phyloP scores from a whole-genome alignment of 1,284 basidiomycete genomes.

The Ustanciosporium gigantosporum region DNA sequence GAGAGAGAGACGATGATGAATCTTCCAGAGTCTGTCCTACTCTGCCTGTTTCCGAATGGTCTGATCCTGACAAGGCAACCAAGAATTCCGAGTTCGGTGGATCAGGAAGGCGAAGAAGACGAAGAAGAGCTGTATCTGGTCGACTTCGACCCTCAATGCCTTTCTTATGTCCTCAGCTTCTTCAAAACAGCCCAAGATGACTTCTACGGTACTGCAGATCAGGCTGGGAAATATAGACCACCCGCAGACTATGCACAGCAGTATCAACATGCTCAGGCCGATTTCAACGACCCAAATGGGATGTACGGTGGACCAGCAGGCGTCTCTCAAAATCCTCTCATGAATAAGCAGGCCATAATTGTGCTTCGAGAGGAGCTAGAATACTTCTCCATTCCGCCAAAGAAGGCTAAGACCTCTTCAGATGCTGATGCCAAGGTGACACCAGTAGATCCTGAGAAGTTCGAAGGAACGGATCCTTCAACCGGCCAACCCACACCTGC shows the following conservation, averaged over 20 bases:
- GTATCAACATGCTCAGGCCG: constrained; percentile 19
- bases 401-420: constrained; percentile 10
- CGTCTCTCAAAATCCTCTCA: constrained; percentile 68
- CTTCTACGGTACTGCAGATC: constrained; percentile 84
- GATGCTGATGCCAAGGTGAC: background rate
- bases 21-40: constrained; percentile 90
- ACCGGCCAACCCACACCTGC: constrained; percentile 76
- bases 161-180: constrained; percentile 88
- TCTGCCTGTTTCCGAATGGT: constrained; percentile 96
- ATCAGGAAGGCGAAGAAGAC: constrained; percentile 66
- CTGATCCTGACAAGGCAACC: constrained; percentile 87
- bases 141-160: constrained; percentile 96
- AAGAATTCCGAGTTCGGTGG: constrained; percentile 62
- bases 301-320: constrained; percentile 25
- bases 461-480: constrained; percentile 62
- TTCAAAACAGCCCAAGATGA: constrained; percentile 82
- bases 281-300: constrained; percentile 63
- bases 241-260: constrained; percentile 54
- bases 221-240: constrained; percentile 76
- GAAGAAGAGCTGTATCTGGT: constrained; percentile 94
- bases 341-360: constrained; percentile 96
- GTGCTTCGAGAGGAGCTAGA: constrained; percentile 97
- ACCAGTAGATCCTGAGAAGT: constrained; percentile 8
- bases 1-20: constrained; percentile 99
- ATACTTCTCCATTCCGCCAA: constrained; percentile 86